These are phyloP conservation scores for Nidula niveotomentosa DNA, from an alignment of 1,284 basidiomycete species.

Conservation along the genomic window DNA sequence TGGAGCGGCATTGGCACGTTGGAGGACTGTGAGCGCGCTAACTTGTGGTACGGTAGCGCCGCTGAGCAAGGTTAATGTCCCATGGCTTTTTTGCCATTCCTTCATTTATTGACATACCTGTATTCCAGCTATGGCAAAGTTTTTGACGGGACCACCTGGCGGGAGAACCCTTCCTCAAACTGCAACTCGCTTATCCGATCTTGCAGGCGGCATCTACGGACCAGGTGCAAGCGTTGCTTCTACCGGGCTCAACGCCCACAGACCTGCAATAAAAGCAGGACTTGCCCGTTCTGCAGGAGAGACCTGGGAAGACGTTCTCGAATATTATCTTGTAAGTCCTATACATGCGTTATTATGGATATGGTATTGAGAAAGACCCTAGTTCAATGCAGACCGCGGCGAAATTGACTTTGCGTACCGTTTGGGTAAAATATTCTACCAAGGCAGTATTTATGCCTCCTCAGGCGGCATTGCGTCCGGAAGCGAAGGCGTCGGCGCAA, in stretches of 20 bases:
- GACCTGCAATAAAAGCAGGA: constrained; percentile 83
- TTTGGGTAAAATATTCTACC: constrained; percentile 92
- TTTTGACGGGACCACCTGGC: constrained; percentile 86
- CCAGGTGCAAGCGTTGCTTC: constrained; percentile 91
- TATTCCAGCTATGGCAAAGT: constrained; percentile 66
- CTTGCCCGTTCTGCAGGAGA: constrained; percentile 82
- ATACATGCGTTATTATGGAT: background rate
- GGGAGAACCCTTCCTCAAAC: constrained; percentile 86
- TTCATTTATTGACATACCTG: constrained; percentile 5
- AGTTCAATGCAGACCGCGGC: constrained; percentile 93
- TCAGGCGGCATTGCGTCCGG: constrained; percentile 76
- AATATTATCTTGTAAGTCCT: constrained; percentile 79
- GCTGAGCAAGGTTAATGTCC: constrained; percentile 70
- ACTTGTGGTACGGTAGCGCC: constrained; percentile 87
- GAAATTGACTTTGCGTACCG: constrained; percentile 85
- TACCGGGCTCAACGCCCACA: constrained; percentile 70
- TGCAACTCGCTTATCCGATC: constrained; percentile 84
- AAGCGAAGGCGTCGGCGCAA: constrained; percentile 85
- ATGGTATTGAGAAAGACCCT: background rate
- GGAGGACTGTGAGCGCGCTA: constrained; percentile 81
- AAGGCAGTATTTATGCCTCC: constrained; percentile 81
- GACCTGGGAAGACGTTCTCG: constrained; percentile 90
- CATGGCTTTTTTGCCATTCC: background rate
- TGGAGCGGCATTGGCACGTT: constrained; percentile 93
- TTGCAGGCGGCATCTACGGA: constrained; percentile 90